Conservation (phyloP, 2,329 filamentous ascomycete species). For the Apiospora malaysiana region DNA sequence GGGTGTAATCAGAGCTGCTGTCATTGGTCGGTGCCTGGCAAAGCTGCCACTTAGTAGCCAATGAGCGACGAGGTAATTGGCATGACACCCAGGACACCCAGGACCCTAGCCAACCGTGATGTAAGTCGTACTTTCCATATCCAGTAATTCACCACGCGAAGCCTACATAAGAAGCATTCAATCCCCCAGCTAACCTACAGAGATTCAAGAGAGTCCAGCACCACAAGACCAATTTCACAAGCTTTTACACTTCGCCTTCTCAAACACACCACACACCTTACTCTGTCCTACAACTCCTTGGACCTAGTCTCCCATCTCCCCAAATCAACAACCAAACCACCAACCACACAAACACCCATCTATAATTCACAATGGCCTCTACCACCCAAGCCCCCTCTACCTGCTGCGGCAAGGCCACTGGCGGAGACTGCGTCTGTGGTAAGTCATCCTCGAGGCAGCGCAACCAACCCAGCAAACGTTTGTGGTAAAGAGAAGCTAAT, state of each 20-base stretch:
- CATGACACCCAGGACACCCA: constrained; percentile 19
- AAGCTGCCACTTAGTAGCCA: neutral
- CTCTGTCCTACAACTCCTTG: neutral
- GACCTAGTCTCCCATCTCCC: neutral
- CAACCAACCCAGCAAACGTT: neutral
- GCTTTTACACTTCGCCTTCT: neutral
- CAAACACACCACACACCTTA: neutral
- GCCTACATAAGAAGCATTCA: constrained; percentile 1
- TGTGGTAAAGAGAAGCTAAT: constrained; percentile 22
- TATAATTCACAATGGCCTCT: constrained; percentile 39
- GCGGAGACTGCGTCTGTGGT: constrained; percentile 63
- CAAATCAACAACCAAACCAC: neutral
- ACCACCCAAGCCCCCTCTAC: constrained; percentile 48
- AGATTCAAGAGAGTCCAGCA: neutral
- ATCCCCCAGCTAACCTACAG: neutral
- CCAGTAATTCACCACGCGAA: neutral
- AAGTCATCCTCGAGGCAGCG: constrained; percentile 39
- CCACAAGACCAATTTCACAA: neutral
- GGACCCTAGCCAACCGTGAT: constrained; percentile 12
- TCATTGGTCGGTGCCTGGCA: constrained; percentile 4
- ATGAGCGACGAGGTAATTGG: constrained; percentile 7
- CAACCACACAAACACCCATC: constrained; percentile 5
- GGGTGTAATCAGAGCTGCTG: constrained; percentile 3
- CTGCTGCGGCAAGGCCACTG: constrained; percentile 60
- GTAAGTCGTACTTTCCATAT: constrained; percentile 20